A percentile compares a stretch with the other conserved stretches of the same genome.
Conservation (phyloP, 2,329 filamentous ascomycete genomes). For the Trichoderma cornu-damae region DNA sequence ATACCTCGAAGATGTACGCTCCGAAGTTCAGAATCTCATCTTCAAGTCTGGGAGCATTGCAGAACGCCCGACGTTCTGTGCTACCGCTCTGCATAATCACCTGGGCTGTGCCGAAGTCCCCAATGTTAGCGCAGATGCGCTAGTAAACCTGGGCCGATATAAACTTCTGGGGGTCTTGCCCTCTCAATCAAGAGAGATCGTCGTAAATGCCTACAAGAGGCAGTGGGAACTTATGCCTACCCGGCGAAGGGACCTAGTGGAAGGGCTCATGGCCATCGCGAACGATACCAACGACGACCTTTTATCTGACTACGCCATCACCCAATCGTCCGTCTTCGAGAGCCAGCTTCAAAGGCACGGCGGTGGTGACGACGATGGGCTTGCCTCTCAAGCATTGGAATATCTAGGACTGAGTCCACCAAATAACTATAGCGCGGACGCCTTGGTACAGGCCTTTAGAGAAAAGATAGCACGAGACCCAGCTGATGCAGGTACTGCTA, state of each 20-base stretch:
- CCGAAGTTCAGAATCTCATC: constrained; percentile 44
- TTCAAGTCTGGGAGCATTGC: constrained; percentile 31
- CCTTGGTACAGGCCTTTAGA: constrained; percentile 35
- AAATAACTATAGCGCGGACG: constrained; percentile 33
- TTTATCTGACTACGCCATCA: constrained; percentile 36
- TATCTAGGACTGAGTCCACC: constrained; percentile 34
- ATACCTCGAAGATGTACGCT: constrained; percentile 46
- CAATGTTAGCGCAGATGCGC: constrained; percentile 25
- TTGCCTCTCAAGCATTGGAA: constrained; percentile 31
- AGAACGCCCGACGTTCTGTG: constrained; percentile 30
- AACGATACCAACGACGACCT: constrained; percentile 34
- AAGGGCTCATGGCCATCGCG: constrained; percentile 32
- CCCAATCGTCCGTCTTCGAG: constrained; percentile 38
- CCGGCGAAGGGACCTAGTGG: constrained; percentile 30
- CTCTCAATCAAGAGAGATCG: constrained; percentile 31
- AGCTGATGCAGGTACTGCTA: constrained; percentile 29
- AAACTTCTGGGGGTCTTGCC: constrained; percentile 37
- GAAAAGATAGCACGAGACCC: constrained; percentile 32
- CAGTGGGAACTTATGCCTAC: constrained; percentile 36
- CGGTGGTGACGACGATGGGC: constrained; percentile 29
- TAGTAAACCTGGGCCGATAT: constrained; percentile 34
- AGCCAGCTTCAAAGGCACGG: constrained; percentile 31
- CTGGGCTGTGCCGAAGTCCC: constrained; percentile 31
- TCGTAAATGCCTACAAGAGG: constrained; percentile 38
- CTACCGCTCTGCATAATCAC: constrained; percentile 30